These are phyloP conservation scores for Curvularia hawaiiensis DNA, from an alignment of 2,329 filamentous ascomycete genomes.

Conservation along the genomic window DNA sequence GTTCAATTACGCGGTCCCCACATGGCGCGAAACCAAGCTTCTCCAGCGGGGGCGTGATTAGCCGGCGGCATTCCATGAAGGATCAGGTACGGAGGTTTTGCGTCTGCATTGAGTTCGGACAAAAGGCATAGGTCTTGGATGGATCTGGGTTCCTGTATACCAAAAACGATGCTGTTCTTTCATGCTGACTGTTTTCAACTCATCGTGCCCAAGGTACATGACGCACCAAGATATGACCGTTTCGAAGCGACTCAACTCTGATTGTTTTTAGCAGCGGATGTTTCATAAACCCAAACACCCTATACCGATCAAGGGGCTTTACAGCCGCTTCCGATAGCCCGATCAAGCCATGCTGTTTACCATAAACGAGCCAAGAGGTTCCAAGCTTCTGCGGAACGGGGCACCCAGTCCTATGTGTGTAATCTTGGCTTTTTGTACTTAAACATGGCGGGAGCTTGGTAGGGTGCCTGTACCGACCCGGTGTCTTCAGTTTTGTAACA, in stretches of 20 bases:
- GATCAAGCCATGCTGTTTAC: conserved; percentile 31
- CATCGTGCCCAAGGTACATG: no score
- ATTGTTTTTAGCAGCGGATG: neutral
- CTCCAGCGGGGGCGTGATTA: conserved; percentile 23
- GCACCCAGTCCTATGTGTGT: conserved; percentile 3
- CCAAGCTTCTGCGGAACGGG: conserved; percentile 20
- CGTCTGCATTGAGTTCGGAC: conserved; percentile 17
- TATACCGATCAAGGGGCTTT: neutral
- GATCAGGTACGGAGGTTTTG: conserved; percentile 3
- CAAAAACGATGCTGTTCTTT: no score
- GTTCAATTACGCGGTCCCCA: conserved; percentile 7
- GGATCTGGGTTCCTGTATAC: neutral
- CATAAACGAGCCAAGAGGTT: conserved; percentile 38
- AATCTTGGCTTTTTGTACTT: conserved; percentile 21
- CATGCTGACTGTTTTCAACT: neutral
- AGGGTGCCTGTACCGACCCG: no score
- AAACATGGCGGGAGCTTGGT: conserved; percentile 11
- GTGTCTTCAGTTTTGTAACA: neutral
- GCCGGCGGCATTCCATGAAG: conserved; percentile 27
- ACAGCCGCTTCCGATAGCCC: conserved; percentile 17
- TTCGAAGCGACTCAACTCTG: neutral
- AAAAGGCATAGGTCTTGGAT: conserved; percentile 16
- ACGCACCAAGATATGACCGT: neutral
- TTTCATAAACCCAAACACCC: neutral
- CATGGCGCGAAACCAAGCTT: conserved; percentile 13